Evolutionary conservation across 495 filamentous ascomycete genomes (phyloP), one percentile per base, ranked within the genome.

Genomic region (Aspergillus hancockii): DNA sequence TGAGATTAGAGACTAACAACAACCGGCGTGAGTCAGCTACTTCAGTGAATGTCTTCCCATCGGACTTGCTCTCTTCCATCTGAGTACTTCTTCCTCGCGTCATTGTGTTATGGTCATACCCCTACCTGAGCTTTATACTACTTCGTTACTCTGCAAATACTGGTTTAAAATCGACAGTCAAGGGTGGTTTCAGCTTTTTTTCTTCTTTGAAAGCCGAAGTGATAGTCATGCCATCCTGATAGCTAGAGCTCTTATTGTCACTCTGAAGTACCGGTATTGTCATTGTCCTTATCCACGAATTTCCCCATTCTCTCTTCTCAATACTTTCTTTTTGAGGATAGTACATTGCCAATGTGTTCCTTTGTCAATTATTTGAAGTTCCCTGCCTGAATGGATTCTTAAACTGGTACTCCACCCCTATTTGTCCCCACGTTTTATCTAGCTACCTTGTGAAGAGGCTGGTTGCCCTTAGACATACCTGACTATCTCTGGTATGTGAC

Each of bases 261-360:
- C 34, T 38, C 6, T 38, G 13, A 38, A 38, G 34, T 38, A 38
- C 34, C 14, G 13, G 3, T 38, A 38, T 38, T 38, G 34, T 38
- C 34, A 12, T 38, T 38, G 6, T 12, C 14, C 30, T 56, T 46
- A 41, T 57, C 52, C 10, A 21, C 41, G 28, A 58, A 57, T 64
- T 49, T 61, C 60, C 61, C 47, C 59, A 62, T 64, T 23, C 30
- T 49, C 16, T 46, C 7, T 34, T 58, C 32, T 55, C 61, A 67
- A 66, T 68, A 63, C 34, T 13, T 38, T 38, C 8, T 38, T 38
- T 7, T 7, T 59, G 67, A 66, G 64, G 54, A 46, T 45, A 22
- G 6, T 45, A 45, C n/a, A 8, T 45, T 21, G 41, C 8, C 12
- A 28, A 18, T 41, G 16, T 52, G 41, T 53, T 51, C 54, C 54